Base-by-base conservation (phyloP, 2,329 filamentous ascomycete genomes). In the Elsinoe perseae region DNA sequence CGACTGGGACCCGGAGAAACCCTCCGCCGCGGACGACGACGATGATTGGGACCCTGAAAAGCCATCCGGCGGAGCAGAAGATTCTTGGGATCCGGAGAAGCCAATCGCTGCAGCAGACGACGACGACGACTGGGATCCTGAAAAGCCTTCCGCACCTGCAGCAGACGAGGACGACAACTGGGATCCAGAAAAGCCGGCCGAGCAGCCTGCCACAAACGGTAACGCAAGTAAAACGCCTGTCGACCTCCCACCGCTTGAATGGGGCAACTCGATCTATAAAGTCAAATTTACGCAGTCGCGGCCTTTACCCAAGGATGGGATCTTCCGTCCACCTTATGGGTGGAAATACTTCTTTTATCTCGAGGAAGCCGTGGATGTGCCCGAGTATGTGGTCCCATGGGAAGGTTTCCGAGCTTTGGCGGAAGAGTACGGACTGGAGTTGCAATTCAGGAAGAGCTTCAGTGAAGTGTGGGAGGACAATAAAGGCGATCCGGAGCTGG, bases 281-380 rank as follows among this genome's bases (percentile, higher is more conserved):
- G 90, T 98, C 54, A 84, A 87, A 50, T 97, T 98, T 66, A 88
- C 89, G 0, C 86, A 86, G 20, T 80, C 85, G 66, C 63, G 64
- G 40, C 61, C 65, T 14, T 58, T 70, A 0, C 89, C 91, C 3
- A 78, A 83, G 18, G 89, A 96, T 68, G 93, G 93, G 54, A 79
- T 93, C 28, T 98, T 98, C 74, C 84, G 93, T 4, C 93, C 93
- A 4, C 89, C 93, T 0, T 97, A 90, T 68, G 93, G 92, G 50
- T 97, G 93, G 91, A 95, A 93, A 71, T 98, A 98, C 74, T 95
- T 84, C 67, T 98, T 95, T 76, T 95, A 90, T 70, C 83, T 98
- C 57, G 85, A 93, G 65, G 93, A 98, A 73, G 93, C 93, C 0
- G 93, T 98, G 18, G 92, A 97, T 69, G 89, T 95, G 6, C 92